A percentile compares a stretch with the other conserved stretches of the same genome.
Conservation (phyloP, 164 flowering plant species). For the Liquidambar formosana region DNA sequence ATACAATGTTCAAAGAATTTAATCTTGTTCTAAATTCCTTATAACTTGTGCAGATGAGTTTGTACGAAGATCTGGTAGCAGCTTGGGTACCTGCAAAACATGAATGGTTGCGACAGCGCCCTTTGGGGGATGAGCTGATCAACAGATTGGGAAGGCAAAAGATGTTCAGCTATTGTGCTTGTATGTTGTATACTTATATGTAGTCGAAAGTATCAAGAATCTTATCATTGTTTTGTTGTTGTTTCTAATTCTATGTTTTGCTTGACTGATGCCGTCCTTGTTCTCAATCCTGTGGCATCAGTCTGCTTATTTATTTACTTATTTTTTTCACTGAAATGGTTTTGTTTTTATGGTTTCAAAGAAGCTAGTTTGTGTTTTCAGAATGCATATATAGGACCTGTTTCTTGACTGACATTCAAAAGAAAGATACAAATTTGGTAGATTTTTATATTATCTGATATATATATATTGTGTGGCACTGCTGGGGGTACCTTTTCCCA, state of each 20-base stretch:
- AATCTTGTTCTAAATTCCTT: constrained; percentile 3
- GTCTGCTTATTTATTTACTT: not conserved
- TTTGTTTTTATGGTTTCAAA: not conserved
- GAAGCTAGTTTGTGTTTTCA: too few relatives aligned
- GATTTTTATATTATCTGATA: too few relatives aligned
- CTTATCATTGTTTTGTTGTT: constrained; percentile 11
- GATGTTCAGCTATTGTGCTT: constrained; percentile 94
- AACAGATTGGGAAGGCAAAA: constrained; percentile 65
- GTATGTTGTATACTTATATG: constrained; percentile 47
- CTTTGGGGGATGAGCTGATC: constrained; percentile 75
- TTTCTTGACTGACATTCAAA: too few relatives aligned
- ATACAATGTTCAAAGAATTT: not conserved
- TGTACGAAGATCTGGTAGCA: constrained; percentile 98
- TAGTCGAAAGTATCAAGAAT: not conserved
- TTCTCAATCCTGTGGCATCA: not conserved
- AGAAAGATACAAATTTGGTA: too few relatives aligned
- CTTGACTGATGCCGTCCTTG: not conserved
- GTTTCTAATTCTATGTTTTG: not conserved
- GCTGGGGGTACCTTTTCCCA: too few relatives aligned
- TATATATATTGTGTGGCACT: too few relatives aligned
- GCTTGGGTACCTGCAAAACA: constrained; percentile 99
- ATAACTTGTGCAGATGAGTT: constrained; percentile 72
- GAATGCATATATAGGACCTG: too few relatives aligned
- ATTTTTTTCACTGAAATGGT: not conserved
- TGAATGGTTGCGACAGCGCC: constrained; percentile 80